Base-by-base conservation (phyloP, 2,329 filamentous ascomycete species). In the Juglanconis sp. region DNA sequence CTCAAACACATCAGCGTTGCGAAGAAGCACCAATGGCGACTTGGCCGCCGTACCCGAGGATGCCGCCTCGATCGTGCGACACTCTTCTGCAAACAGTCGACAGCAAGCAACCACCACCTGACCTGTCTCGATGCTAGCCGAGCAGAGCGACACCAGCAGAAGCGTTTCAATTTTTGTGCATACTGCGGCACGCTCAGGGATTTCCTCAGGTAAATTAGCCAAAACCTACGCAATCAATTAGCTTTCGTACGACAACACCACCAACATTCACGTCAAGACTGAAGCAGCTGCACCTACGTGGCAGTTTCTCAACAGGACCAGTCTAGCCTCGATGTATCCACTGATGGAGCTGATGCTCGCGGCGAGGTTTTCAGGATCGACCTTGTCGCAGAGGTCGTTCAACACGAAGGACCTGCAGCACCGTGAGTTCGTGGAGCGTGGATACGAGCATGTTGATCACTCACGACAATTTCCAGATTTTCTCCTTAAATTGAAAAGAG, bases 61-160 rank as follows among this genome's bases (percentile, higher is more conserved):
- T 30, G 77, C 75, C 10, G 77, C 77, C 62, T 86, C 80, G 17
- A 87, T 76, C 46, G 84, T 76, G 13, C 76, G 74, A 64, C 81
- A 84, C 68, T 88, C 86, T 57, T 88, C 81, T n/a, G 87, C 79
- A 62, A 87, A 84, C 1, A 86, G 72, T 4, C 79, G 79, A 56
- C 89, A 84, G 66, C 84, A 87, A 13, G 79, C 80, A 1, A 85
- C 88, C 8, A 87, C 85, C 13, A 86, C 74, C 65, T 87, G 86
- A 67, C 87, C 89, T 7, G 81, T 84, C 51, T 87, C 84, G 40
- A 89, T 81, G 61, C 87, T 84, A 6, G 85, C 79, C 15, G 86
- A 88, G 68, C 87, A 89, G 7, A 89, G 77, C 1, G 84, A 82
- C 9, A 88, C 80, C 5, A 90, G 73, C 46, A 89, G 79, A 1